Conservation (phyloP, 1,139 yeast genomes). For the Arxiozyma slooffiae region DNA sequence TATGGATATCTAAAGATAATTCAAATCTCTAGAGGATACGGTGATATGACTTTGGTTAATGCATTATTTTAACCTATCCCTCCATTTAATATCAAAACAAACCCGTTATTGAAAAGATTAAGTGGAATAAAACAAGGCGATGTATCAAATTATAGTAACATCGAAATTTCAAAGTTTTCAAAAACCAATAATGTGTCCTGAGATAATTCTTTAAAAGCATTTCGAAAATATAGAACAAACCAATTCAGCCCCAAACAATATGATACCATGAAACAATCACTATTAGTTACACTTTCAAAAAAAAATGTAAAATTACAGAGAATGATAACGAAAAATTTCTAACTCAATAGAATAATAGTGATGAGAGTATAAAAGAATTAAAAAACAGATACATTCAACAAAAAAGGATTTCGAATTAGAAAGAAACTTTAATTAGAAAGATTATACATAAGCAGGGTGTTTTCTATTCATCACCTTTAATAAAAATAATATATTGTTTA, state of each 20-base stretch:
- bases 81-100: slow-evolving; percentile 53
- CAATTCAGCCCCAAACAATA: neutral
- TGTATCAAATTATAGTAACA: slow-evolving; percentile 3
- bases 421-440: slow-evolving; percentile 64
- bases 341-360: neutral
- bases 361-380: neutral
- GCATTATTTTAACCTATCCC: slow-evolving; percentile 62
- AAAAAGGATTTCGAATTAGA: slow-evolving; percentile 59
- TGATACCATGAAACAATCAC: slow-evolving; percentile 7
- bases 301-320: neutral
- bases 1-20: slow-evolving; percentile 63
- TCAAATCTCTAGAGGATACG: slow-evolving; percentile 34
- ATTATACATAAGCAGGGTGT: slow-evolving; percentile 71
- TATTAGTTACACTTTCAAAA: slow-evolving; percentile 4
- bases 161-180: neutral
- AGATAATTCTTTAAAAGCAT: neutral
- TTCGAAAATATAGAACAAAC: neutral
- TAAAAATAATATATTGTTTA: slow-evolving; percentile 57
- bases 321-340: neutral
- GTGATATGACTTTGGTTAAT: slow-evolving; percentile 35
- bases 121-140: slow-evolving; percentile 31
- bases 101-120: slow-evolving; percentile 52
- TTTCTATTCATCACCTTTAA: slow-evolving; percentile 62
- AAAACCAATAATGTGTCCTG: neutral
- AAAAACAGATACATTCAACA: slow-evolving; percentile 15